A percentile compares a stretch with the other conserved stretches of the same genome.
Conservation (phyloP, 129 eudicot species). For the Chrysanthemum lavandulifolium region DNA sequence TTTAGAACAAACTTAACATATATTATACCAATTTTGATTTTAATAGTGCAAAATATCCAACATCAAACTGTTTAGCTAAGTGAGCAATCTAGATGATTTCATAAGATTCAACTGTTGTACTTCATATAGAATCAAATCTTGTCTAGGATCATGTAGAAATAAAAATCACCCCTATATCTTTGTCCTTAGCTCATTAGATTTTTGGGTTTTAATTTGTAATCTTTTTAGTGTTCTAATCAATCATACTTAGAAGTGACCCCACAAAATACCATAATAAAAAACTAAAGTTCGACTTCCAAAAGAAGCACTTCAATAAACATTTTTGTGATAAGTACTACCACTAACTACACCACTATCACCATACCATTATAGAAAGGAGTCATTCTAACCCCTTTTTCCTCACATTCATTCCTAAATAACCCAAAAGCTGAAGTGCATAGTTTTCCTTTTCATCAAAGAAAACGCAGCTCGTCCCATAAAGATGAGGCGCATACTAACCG, state of each 20-base stretch:
- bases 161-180: neutral
- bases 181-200: constrained; percentile 11
- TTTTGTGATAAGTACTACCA: constrained; percentile 54
- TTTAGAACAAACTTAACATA: constrained; percentile 4
- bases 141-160: too few relatives aligned
- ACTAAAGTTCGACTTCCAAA: constrained; percentile 30
- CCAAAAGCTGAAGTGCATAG: constrained; percentile 12
- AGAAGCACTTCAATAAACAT: constrained; percentile 39
- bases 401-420: constrained; percentile 32
- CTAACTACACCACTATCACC: constrained; percentile 52
- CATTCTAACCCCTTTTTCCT: constrained; percentile 26
- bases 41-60: constrained; percentile 17
- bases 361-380: constrained; percentile 39
- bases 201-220: constrained; percentile 6
- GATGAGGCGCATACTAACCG: constrained; percentile 47
- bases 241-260: constrained; percentile 29
- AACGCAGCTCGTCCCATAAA: constrained; percentile 7
- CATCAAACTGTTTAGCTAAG: constrained; percentile 21
- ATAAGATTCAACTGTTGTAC: constrained; percentile 34
- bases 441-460: constrained; percentile 17
- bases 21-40: constrained; percentile 11
- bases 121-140: constrained; percentile 28
- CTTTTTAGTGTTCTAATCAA: constrained; percentile 12
- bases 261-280: constrained; percentile 23
- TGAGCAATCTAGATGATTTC: constrained; percentile 22